phyloP scores from a whole-genome alignment of 352 stramenopile species.

The Phytopythium ostracodes region DNA sequence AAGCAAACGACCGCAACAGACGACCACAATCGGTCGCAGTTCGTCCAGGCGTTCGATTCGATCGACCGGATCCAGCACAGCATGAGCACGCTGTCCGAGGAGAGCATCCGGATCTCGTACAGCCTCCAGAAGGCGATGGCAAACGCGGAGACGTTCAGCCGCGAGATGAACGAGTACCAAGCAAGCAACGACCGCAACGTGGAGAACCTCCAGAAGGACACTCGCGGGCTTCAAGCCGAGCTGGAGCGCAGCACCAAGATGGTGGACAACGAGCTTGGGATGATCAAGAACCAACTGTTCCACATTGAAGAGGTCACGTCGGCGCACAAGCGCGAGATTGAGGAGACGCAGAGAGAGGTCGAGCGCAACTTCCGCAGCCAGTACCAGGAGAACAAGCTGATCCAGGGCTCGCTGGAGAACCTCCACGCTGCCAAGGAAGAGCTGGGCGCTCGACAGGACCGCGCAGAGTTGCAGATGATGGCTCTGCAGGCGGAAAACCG shows the following conservation, averaged over 20 bases:
- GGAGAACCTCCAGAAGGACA: slow-evolving; percentile 31
- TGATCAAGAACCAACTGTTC: slow-evolving; percentile 76
- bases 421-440: slow-evolving; percentile 48
- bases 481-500: slow-evolving; percentile 67
- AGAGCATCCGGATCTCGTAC: slow-evolving; percentile 67
- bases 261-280: slow-evolving; percentile 54
- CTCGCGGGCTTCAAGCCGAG: slow-evolving; percentile 32
- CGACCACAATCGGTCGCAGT: slow-evolving; percentile 57
- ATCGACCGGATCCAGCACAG: slow-evolving; percentile 56
- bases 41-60: slow-evolving; percentile 61
- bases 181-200: slow-evolving; percentile 35
- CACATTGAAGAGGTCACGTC: slow-evolving; percentile 68
- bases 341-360: slow-evolving; percentile 52
- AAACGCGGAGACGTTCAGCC: slow-evolving; percentile 36
- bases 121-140: slow-evolving; percentile 59
- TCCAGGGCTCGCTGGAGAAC: slow-evolving; percentile 32
- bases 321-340: slow-evolving; percentile 47
- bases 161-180: slow-evolving; percentile 44
- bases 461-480: slow-evolving; percentile 59
- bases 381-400: slow-evolving; percentile 47
- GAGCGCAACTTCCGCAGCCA: slow-evolving; percentile 54
- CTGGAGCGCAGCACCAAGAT: slow-evolving; percentile 47
- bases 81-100: slow-evolving; percentile 66
- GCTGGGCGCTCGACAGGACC: slow-evolving; percentile 46
- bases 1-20: slow-evolving; percentile 51